Evolutionary conservation across 139 green algal species (phyloP), one percentile per base, ranked within the genome.

Genomic region (Medakamo hakoo): DNA sequence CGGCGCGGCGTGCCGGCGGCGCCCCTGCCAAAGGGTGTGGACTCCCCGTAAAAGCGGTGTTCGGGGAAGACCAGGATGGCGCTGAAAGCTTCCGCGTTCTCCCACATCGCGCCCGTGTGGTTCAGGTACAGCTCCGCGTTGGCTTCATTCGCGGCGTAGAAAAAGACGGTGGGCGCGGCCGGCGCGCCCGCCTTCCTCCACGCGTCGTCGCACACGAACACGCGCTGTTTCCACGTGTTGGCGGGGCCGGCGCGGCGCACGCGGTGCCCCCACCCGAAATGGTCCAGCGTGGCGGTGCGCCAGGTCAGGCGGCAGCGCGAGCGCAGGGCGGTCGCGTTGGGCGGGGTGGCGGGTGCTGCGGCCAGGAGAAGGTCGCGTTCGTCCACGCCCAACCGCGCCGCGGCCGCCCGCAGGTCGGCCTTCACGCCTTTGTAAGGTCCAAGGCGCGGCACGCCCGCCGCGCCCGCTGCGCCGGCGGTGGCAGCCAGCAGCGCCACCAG

Each of bases 191-290:
- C 16, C 22, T 26, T 30, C 40, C 40, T 16, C 40, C 40, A 52
- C 9, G 9, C 40, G 40, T 52, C 40, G 16, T 9, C 40, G 16
- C 40, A 52, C 9, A 52, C 40, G 16, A 21, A 52, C 9, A 21
- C 9, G 9, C 40, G 40, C 40, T 52, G 40, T 9, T 52, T 52
- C 9, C 9, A 52, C 16, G 40, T 52, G 9, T 52, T 16, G n/a
- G n/a, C n/a, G n/a, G n/a, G n/a, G 9, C 40, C 40, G 9, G 9
- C 40, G 24, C 21, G 21, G 18, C 67, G 28, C n/a, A n/a, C n/a
- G n/a, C n/a, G n/a, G n/a, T n/a, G n/a, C 55, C 76, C 71, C 71
- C 67, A 86, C 27, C 59, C 76, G 62, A 86, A 91, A 63, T 91
- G 84, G 69, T 89, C 82, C 14, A 89, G 68, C 9, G 76, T 83